Evolutionary conservation across 2,329 filamentous ascomycete genomes (phyloP), one percentile per base, ranked within the genome.

Genomic region (Colletotrichum limetticola): DNA sequence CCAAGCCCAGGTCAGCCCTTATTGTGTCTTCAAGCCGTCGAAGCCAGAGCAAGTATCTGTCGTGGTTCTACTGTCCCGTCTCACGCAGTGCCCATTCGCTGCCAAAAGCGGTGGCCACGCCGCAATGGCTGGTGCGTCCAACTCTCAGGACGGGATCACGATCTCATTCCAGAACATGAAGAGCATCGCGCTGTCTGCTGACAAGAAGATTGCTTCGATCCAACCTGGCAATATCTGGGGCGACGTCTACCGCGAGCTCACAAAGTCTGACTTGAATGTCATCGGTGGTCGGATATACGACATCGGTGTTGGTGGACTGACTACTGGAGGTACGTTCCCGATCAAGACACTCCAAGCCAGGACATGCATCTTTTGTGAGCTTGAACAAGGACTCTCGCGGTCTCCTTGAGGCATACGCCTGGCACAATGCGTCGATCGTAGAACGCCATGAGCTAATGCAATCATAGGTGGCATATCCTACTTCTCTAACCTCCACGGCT

Each of bases 261-360:
- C 82, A 8, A 63, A 76, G 19, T 71, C 79, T 4, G 79, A 78
- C 14, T 56, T 85, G 0, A 79, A 80, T 3, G 83, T 83, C 5
- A 74, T 80, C 0, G 85, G 85, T 8, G 85, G 83, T 2, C 79
- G 85, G 14, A 76, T 83, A 11, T 79, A 79, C 1, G 76, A 77
- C 7, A 82, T 86, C n/a, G 84, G 84, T 12, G 83, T 85, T 7
- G 81, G 82, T 4, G 85, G 85, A 2, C 77, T 85, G 30, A 75
- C 82, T 3, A 78, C 83, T 2, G 83, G 84, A 56, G 78, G 78
- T 77, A 46, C 58, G 67, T 53, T 5, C 7, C n/a, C 6, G 32
- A 32, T 24, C 35, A 4, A 19, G 9, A 35, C 32, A 35, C 32
- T 35, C 32, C 32, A 12, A 35, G 32, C 32, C 32, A 0, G 11